phyloP scores from a whole-genome alignment of 164 flowering plant genomes.

The Tetracentron sinense region DNA sequence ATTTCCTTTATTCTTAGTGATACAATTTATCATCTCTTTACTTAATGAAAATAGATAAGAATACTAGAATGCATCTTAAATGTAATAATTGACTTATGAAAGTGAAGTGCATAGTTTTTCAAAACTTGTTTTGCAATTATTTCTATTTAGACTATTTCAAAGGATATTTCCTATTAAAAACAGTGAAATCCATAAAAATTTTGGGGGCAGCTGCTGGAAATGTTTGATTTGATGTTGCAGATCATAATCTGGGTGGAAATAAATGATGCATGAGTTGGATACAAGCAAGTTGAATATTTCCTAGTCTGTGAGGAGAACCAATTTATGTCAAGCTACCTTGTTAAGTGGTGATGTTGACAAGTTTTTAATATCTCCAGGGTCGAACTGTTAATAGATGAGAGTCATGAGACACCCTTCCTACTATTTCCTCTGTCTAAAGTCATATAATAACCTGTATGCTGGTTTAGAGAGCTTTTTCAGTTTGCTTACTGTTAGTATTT shows the following conservation, averaged over 20 bases:
- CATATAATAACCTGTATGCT: neutral
- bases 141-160: too few relatives aligned
- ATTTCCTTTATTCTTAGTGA: neutral
- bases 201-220: neutral
- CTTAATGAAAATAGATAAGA: too few relatives aligned
- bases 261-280: neutral
- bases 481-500: neutral
- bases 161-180: too few relatives aligned
- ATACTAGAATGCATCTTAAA: too few relatives aligned
- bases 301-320: neutral
- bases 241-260: neutral
- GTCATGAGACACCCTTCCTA: neutral
- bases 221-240: neutral
- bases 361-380: neutral
- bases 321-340: neutral
- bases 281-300: neutral
- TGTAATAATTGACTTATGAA: too few relatives aligned
- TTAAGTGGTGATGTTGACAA: neutral
- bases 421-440: neutral
- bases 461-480: too few relatives aligned
- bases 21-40: neutral
- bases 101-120: too few relatives aligned
- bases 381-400: neutral
- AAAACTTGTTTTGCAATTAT: too few relatives aligned
- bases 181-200: too few relatives aligned